Evolutionary conservation across 805 yeast genomes (phyloP).

Genomic region (Wickerhamomyces hampshirensis): DNA sequence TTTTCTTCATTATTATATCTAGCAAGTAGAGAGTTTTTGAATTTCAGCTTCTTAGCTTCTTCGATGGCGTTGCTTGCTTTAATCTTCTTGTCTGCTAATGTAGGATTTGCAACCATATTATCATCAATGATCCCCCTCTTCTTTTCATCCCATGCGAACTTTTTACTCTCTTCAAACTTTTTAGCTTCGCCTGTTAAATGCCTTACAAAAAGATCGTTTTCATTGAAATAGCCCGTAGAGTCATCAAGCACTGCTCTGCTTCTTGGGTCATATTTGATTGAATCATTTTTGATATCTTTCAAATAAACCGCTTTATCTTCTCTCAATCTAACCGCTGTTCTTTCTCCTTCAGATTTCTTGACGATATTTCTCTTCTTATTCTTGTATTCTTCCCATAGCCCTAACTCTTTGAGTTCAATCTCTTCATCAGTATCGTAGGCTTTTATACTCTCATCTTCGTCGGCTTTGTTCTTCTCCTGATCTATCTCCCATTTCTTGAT

Average conservation of each 20-base stretch:
- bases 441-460: constrained; percentile 11
- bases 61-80: constrained; percentile 30
- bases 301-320: constrained; percentile 75
- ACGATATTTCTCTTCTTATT: neutral
- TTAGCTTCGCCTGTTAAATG: constrained; percentile 53
- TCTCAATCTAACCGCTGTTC: constrained; percentile 55
- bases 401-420: constrained; percentile 37
- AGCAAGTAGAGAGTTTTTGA: constrained; percentile 29
- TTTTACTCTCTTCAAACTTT: constrained; percentile 43
- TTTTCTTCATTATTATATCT: constrained; percentile 32
- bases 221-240: constrained; percentile 29
- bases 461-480: constrained; percentile 15
- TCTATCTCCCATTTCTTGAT: constrained; percentile 43
- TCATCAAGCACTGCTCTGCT: constrained; percentile 37
- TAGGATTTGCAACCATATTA: constrained; percentile 40
- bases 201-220: constrained; percentile 46
- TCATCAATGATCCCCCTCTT: constrained; percentile 26
- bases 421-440: constrained; percentile 38
- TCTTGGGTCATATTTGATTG: constrained; percentile 49
- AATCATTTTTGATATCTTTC: constrained; percentile 40
- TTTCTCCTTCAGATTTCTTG: constrained; percentile 35
- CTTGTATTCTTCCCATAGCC: constrained; percentile 23
- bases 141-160: constrained; percentile 44
- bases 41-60: constrained; percentile 24
- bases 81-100: constrained; percentile 35